Evolutionary conservation across 495 filamentous ascomycete genomes (phyloP).

Genomic region (Aspergillus conjunctus): DNA sequence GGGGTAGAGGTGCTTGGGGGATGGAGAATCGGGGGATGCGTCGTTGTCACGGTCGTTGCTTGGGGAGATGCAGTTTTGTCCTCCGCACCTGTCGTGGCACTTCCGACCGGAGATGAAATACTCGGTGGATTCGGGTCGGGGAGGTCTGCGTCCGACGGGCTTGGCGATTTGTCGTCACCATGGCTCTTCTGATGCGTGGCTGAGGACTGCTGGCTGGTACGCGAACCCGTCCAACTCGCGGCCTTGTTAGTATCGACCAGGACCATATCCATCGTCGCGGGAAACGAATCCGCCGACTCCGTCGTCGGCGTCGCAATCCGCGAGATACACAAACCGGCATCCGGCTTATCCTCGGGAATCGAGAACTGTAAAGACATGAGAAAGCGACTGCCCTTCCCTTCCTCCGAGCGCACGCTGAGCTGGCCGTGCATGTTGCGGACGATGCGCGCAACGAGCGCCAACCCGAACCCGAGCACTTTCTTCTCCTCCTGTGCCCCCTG

Average conservation of each 20-base stretch:
- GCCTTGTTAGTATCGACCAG: constrained; percentile 27
- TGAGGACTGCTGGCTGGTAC: too few relatives aligned
- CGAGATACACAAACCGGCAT: constrained; percentile 1
- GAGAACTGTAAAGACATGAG: constrained; percentile 47
- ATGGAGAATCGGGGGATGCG: too few relatives aligned
- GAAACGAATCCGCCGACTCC: constrained; percentile 23
- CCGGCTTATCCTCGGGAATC: constrained; percentile 28
- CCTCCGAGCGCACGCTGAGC: constrained; percentile 81
- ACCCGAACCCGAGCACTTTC: constrained; percentile 72
- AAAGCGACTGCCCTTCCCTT: constrained; percentile 83
- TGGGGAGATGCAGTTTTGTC: too few relatives aligned
- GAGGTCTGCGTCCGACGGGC: too few relatives aligned
- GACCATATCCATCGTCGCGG: constrained; percentile 38
- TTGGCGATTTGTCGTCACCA: too few relatives aligned
- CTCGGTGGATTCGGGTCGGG: too few relatives aligned
- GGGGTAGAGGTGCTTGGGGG: too few relatives aligned
- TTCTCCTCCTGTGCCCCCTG: constrained; percentile 22
- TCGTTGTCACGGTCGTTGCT: too few relatives aligned
- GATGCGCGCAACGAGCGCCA: constrained; percentile 83
- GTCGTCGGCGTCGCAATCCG: constrained; percentile 2
- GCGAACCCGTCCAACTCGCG: too few relatives aligned
- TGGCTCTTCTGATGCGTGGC: too few relatives aligned
- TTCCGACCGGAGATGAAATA: not conserved
- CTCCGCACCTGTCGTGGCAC: not conserved
- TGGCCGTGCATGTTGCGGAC: constrained; percentile 92